These are phyloP conservation scores for Mycothermus thermophilus DNA, from an alignment of 495 filamentous ascomycete species.

Conservation along the genomic window DNA sequence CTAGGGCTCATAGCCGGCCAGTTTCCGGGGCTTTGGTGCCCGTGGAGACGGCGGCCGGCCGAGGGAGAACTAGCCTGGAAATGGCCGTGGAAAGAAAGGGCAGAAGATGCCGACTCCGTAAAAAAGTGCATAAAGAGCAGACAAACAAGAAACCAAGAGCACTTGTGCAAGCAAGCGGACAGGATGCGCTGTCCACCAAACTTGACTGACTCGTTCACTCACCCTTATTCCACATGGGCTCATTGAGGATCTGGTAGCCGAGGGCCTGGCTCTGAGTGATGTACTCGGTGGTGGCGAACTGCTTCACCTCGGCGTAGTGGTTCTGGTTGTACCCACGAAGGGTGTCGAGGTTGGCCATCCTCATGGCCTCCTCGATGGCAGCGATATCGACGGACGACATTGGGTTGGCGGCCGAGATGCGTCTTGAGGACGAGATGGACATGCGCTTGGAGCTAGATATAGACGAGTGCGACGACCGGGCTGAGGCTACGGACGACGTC, in stretches of 20 bases:
- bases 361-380: slow-evolving; percentile 41
- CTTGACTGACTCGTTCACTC: slow-evolving; percentile 10
- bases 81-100: no score
- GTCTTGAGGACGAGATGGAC: slow-evolving; percentile 34
- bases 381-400: slow-evolving; percentile 38
- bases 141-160: no score
- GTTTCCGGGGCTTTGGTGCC: no score
- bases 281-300: slow-evolving; percentile 37
- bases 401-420: slow-evolving; percentile 39
- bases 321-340: slow-evolving; percentile 39
- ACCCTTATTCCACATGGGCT: slow-evolving; percentile 48
- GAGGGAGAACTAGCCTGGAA: no score
- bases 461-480: slow-evolving; percentile 38
- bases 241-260: slow-evolving; percentile 42
- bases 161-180: no score
- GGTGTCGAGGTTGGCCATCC: slow-evolving; percentile 38
- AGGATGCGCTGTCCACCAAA: no score
- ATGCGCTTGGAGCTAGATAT: slow-evolving; percentile 37
- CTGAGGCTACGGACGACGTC: slow-evolving; percentile 28
- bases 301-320: slow-evolving; percentile 37
- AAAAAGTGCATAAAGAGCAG: not conserved
- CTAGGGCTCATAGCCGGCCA: no score
- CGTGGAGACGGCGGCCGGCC: no score
- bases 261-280: slow-evolving; percentile 31
- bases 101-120: no score